A percentile compares a stretch with the other conserved stretches of the same genome.
Conservation (phyloP, 2,329 filamentous ascomycete genomes). For the Diaporthe batatas region DNA sequence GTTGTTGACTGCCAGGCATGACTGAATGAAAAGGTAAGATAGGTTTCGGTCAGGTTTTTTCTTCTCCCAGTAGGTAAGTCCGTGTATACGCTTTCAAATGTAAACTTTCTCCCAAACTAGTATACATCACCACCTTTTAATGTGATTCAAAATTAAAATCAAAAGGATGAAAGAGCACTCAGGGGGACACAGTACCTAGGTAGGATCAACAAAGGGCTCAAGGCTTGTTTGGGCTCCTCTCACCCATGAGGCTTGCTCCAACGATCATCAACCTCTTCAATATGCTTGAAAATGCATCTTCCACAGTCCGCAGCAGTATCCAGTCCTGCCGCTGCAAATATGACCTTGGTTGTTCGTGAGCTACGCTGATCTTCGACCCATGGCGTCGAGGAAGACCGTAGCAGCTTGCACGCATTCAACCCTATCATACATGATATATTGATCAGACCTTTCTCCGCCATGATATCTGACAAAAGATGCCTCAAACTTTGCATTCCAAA, state of each 20-base stretch:
- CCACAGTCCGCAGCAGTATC: too few relatives aligned
- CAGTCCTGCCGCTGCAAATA: not conserved
- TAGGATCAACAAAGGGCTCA: too few relatives aligned
- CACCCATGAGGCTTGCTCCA: not conserved
- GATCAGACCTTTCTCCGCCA: not conserved
- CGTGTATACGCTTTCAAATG: too few relatives aligned
- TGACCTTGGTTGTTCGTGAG: not conserved
- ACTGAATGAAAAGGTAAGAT: not conserved
- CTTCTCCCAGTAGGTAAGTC: too few relatives aligned
- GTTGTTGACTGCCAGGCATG: not conserved
- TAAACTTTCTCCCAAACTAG: not conserved
- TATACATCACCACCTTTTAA: too few relatives aligned
- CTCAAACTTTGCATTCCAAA: not conserved
- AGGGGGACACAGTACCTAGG: too few relatives aligned
- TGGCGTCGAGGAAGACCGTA: not conserved
- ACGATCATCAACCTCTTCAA: not conserved
- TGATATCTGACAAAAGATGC: not conserved
- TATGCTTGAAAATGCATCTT: too few relatives aligned
- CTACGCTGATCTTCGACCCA: not conserved
- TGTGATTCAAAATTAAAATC: too few relatives aligned
- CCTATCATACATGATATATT: too few relatives aligned
- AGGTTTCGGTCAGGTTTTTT: not conserved
- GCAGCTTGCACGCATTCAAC: not conserved
- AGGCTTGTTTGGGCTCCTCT: too few relatives aligned
- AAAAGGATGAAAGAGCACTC: too few relatives aligned